Percentiles rank a stretch among this genome's conserved stretches.
phyloP scores from a whole-genome alignment of 176 grass and related monocot genomes.

The Lolium perenne region DNA sequence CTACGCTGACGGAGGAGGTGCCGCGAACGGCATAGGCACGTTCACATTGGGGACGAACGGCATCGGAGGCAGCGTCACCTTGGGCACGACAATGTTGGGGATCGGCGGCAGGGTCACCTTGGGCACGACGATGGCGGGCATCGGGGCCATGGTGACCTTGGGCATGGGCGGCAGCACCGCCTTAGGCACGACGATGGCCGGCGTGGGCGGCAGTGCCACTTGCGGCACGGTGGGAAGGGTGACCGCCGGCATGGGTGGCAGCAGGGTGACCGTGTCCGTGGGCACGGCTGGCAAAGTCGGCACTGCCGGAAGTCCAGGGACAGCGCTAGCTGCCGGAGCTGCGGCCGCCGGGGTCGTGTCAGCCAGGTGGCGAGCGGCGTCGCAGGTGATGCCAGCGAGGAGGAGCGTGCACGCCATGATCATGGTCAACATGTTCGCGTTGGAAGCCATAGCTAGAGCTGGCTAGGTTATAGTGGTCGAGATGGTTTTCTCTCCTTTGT shows the following conservation, averaged over 20 bases:
- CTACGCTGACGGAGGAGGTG: slow-evolving; percentile 34
- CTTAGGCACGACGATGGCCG: not conserved
- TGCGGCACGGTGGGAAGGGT: slow-evolving; percentile 12
- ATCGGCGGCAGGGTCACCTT: not conserved
- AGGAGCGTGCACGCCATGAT: slow-evolving; percentile 17
- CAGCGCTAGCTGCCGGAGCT: not conserved
- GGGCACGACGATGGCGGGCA: not conserved
- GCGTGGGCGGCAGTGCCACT: slow-evolving; percentile 12
- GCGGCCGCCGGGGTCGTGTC: not conserved
- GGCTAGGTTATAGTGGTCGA: not conserved
- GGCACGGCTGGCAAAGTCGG: slow-evolving; percentile 15
- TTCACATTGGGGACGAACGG: slow-evolving; percentile 15
- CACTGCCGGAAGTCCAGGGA: slow-evolving; percentile 3
- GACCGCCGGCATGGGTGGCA: slow-evolving; percentile 1
- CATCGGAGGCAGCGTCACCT: not conserved
- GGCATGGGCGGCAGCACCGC: not conserved
- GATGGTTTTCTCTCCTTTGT: not conserved
- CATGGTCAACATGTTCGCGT: not conserved
- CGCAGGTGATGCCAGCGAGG: not conserved
- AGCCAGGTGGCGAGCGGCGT: slow-evolving; percentile 13
- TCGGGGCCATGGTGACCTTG: not conserved
- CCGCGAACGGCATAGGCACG: slow-evolving; percentile 29
- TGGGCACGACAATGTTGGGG: not conserved
- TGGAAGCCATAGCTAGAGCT: not conserved
- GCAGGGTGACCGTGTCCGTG: not conserved